Base-by-base conservation (phyloP, 495 filamentous ascomycete genomes). In the Aspergillus sclerotioniger region DNA sequence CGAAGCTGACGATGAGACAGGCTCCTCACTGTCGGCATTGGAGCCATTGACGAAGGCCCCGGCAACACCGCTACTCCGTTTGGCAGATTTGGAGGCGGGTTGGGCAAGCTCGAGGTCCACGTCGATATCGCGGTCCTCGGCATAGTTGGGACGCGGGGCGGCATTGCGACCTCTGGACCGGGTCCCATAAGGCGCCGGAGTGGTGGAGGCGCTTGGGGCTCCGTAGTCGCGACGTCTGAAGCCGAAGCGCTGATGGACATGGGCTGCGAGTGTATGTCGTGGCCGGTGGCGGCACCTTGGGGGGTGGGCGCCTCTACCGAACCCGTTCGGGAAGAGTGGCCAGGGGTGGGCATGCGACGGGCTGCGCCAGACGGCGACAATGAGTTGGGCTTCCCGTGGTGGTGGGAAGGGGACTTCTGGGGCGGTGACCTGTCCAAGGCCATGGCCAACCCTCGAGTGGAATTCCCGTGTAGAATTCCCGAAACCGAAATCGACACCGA, bases 111-210 rank as follows among this genome's bases (percentile, higher is more conserved):
- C 85, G 68, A 89, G 81, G 39, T 98, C 94, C 74, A 90, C 84
- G 60, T 98, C 95, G 61, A 91, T 76, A 65, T 97, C 94, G 67
- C 88, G 89, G 73, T 98, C 95, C 75, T 98, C 94, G 31, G 94
- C 95, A 72, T 98, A 98, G 71, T 98, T 98, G 48, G 87, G 85
- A 60, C 94, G 89, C 61, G 90, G 80, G 55, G 89, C 90, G 19
- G 89, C 90, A 41, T 87, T 88, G 58, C 92, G 86, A 68, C 95
- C 96, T 70, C 94, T 87, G 56, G 94, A 98, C 62, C 94, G 90
- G 61, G 95, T 99, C 59, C 94, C 94, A 71, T 99, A 98, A 19
- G 91, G 90, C 48, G 89, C 87, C 8, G 86, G 63, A 15, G 73
- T 77, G 57, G 71, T 73, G 59, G 76, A 73, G 55, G 70, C 68